These are phyloP conservation scores for Clausena lansium DNA, from an alignment of 345 rosid species.

Conservation along the genomic window DNA sequence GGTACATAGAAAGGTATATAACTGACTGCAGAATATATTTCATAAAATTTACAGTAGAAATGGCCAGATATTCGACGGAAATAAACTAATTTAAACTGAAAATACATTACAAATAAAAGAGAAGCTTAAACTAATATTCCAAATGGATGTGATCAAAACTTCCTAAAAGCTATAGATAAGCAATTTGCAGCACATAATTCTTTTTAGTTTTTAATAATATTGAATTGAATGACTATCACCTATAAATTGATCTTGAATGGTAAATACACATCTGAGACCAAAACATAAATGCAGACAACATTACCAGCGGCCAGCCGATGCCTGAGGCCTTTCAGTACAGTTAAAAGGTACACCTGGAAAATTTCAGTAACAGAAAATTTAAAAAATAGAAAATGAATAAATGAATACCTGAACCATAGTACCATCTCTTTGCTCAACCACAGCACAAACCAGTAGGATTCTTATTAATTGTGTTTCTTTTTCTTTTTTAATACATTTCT, in stretches of 20 bases:
- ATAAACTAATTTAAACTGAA: not conserved
- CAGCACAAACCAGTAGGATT: not conserved
- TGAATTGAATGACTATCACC: not conserved
- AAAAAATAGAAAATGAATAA: not conserved
- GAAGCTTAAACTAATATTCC: not conserved
- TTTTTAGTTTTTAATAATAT: not conserved
- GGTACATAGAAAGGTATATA: not conserved
- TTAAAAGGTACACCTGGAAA: slow-evolving; percentile 79
- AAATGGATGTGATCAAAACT: not conserved
- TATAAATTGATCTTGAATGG: not conserved
- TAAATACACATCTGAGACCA: not conserved
- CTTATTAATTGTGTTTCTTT: not conserved
- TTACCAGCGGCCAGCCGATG: slow-evolving; percentile 96
- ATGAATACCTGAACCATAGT: not conserved
- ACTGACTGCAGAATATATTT: not conserved
- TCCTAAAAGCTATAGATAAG: not conserved
- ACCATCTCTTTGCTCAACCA: not conserved
- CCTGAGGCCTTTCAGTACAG: slow-evolving; percentile 80
- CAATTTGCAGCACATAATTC: not conserved
- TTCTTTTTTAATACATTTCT: not conserved
- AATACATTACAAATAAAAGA: not conserved
- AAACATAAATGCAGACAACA: slow-evolving; percentile 4
- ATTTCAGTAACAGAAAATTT: slow-evolving; percentile 5
- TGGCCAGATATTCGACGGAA: not conserved
- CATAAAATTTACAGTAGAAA: not conserved